phyloP scores from a whole-genome alignment of 345 rosid genomes.

The Arabis alpina region DNA sequence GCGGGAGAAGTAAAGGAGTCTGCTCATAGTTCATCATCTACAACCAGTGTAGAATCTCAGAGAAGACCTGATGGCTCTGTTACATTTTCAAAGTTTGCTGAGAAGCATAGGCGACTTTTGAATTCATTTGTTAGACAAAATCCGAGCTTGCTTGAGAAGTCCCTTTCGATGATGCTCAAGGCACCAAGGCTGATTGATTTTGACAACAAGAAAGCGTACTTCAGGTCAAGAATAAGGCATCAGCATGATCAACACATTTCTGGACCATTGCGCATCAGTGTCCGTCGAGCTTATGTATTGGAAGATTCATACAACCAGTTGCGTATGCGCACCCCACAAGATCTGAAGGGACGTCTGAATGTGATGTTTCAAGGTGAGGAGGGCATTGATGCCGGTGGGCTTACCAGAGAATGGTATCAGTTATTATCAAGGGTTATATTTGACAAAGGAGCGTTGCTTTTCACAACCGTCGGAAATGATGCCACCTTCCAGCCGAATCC shows the following conservation, averaged over 20 bases:
- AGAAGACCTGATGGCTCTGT: constrained; percentile 73
- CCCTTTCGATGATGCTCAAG: constrained; percentile 92
- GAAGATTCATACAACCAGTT: constrained; percentile 98
- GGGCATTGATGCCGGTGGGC: constrained; percentile 99
- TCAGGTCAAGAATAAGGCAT: constrained; percentile 90
- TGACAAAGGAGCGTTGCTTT: constrained; percentile 93
- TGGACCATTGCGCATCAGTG: constrained; percentile 89
- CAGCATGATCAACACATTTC: constrained; percentile 88
- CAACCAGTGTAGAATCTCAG: constrained; percentile 60
- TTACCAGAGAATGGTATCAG: constrained; percentile 99
- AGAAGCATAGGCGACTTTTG: constrained; percentile 89
- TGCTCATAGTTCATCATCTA: constrained; percentile 56
- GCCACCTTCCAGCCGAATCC: constrained; percentile 97
- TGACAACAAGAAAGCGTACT: constrained; percentile 93
- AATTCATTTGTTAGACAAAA: constrained; percentile 92
- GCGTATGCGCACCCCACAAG: constrained; percentile 88
- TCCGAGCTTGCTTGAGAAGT: constrained; percentile 85
- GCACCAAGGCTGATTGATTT: constrained; percentile 92
- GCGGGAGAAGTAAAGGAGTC: constrained; percentile 88
- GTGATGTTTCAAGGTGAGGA: constrained; percentile 99
- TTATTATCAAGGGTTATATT: constrained; percentile 90
- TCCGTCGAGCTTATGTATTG: constrained; percentile 89
- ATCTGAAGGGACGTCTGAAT: constrained; percentile 87
- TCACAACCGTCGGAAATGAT: constrained; percentile 94
- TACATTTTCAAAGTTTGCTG: constrained; percentile 86